Conservation (phyloP, 768 basidiomycete genomes). For the Serendipita indica region DNA sequence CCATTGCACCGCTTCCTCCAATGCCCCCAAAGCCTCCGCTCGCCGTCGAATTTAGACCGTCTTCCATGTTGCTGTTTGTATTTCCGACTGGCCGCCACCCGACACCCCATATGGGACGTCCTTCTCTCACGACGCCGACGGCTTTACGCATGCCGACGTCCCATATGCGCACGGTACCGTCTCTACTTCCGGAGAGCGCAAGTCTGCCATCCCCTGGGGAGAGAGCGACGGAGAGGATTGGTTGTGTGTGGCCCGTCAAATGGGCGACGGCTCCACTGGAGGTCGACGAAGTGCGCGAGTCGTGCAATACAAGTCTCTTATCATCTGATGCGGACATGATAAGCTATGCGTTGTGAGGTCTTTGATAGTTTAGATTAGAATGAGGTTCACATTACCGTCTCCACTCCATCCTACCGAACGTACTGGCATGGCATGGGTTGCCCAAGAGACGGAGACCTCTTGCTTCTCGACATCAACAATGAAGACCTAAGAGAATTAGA, state of each 20-base stretch:
- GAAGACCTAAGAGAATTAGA: constrained; percentile 33
- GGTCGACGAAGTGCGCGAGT: constrained; percentile 57
- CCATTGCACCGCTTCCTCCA: constrained; percentile 36
- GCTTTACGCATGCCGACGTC: constrained; percentile 59
- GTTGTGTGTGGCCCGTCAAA: constrained; percentile 76
- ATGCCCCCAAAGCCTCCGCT: neutral
- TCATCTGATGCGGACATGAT: constrained; percentile 86
- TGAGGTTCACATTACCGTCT: constrained; percentile 27
- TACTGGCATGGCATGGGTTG: constrained; percentile 82
- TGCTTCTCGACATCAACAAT: constrained; percentile 66
- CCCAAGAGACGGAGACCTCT: constrained; percentile 52
- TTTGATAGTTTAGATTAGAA: neutral
- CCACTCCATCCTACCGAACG: constrained; percentile 79
- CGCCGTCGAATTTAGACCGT: neutral
- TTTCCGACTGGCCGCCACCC: constrained; percentile 50
- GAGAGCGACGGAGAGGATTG: constrained; percentile 74
- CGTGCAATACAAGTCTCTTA: constrained; percentile 78
- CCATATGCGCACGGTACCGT: constrained; percentile 80
- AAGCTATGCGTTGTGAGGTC: constrained; percentile 32
- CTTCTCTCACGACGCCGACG: constrained; percentile 64
- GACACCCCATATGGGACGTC: constrained; percentile 72
- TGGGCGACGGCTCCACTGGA: constrained; percentile 73
- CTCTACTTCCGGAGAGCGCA: constrained; percentile 71
- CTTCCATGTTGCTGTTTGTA: neutral
- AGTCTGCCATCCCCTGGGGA: constrained; percentile 60